phyloP scores from a whole-genome alignment of 2,329 filamentous ascomycete genomes.

The Sclerotinia borealis region DNA sequence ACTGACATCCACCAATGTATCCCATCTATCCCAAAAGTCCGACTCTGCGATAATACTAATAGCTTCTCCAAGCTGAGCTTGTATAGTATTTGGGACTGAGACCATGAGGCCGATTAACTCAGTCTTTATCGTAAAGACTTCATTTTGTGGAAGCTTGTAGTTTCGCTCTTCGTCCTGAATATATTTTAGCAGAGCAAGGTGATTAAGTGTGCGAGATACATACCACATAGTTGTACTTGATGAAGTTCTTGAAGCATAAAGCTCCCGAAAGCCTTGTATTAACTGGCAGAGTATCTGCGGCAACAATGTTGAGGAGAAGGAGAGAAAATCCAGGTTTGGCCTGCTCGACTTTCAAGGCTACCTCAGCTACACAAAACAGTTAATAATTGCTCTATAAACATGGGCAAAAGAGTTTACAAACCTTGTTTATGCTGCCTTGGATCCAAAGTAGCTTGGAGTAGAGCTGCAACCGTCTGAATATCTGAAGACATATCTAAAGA shows the following conservation, averaged over 20 bases:
- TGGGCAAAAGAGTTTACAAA: slow-evolving; percentile 39
- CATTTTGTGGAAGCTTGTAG: slow-evolving; percentile 77
- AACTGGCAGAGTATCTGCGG: slow-evolving; percentile 61
- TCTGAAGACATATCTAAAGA: slow-evolving; percentile 50
- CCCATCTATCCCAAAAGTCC: slow-evolving; percentile 94
- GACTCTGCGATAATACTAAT: slow-evolving; percentile 97
- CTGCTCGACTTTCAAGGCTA: slow-evolving; percentile 71
- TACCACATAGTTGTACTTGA: slow-evolving; percentile 85
- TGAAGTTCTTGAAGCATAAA: slow-evolving; percentile 97
- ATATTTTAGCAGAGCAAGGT: slow-evolving; percentile 17
- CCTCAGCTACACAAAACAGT: slow-evolving; percentile 59
- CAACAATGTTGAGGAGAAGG: slow-evolving; percentile 82
- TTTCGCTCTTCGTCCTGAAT: slow-evolving; percentile 79
- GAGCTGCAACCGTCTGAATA: slow-evolving; percentile 63
- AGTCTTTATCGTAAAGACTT: slow-evolving; percentile 86
- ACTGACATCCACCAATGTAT: slow-evolving; percentile 79
- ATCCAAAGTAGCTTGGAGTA: slow-evolving; percentile 87
- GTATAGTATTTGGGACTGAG: slow-evolving; percentile 76
- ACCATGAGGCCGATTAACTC: slow-evolving; percentile 98
- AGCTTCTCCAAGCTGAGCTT: slow-evolving; percentile 90
- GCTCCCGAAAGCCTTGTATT: slow-evolving; percentile 83
- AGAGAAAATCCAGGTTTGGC: slow-evolving; percentile 83
- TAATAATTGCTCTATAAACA: slow-evolving; percentile 17
- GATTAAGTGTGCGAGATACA: slow-evolving; percentile 30
- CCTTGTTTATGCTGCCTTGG: slow-evolving; percentile 85